Evolutionary conservation across 148 eudicot genomes (phyloP), one percentile per base, ranked within the genome.

Genomic region (Rhododendron simsii): DNA sequence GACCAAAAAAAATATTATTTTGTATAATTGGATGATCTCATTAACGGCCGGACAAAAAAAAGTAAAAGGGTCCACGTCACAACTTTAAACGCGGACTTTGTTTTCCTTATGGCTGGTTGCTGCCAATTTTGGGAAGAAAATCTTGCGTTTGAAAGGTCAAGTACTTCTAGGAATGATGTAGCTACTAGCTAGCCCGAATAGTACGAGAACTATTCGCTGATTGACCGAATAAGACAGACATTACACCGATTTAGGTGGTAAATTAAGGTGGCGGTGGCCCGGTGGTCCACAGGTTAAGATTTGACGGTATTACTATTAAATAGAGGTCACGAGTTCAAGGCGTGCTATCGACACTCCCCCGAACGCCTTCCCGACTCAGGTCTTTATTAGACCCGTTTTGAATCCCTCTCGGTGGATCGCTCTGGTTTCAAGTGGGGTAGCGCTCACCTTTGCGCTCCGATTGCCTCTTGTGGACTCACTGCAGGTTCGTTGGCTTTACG

Each of bases 211-310:
- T 39, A n/a, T 4, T 23, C 75, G 55, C 75, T 41, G 35, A 82
- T 82, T 61, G 84, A 65, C 37, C 76, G 39, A 44, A 41, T 26
- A 21, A n/a, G 55, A 44, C 84, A 55, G 39, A 65, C 84, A 63
- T 82, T 61, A 69, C 16, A 61, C n/a, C 35, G 10, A 26, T 12
- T 9, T 81, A 2, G 23, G 83, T 20, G 67, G 51, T 48, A 48
- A 51, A 51, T 12, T 14, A 51, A 13, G 57, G 67, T 59, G 20
- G 63, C 21, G 7, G 63, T 18, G 63, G 2, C 63, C 6, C 2
- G 0, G 63, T 3, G n/a, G 63, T 57, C 63, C 23, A 16, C 21
- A 57, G 1, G 63, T 57, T 57, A 18, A 48, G 11, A 48, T 57
- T 57, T 57, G 63, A 20, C 3, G 23, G 63, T 16, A 57, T 57